Conservation (phyloP, 148 eudicot genomes). For the Fagopyrum homotropicum region DNA sequence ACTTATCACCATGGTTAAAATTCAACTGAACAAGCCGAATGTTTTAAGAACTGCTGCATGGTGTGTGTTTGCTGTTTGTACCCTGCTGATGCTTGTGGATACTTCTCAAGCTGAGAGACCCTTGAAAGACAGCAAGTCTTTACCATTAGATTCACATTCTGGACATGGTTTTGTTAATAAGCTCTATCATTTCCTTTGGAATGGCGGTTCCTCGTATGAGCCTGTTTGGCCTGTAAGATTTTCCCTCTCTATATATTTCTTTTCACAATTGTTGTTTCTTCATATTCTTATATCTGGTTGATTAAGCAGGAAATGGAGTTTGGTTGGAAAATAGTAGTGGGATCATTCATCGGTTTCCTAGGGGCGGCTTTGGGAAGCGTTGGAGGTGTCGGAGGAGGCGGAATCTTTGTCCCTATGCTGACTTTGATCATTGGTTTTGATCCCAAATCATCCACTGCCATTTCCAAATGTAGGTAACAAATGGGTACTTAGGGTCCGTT, state of each 20-base stretch:
- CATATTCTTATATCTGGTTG: not conserved
- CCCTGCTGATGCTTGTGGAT: constrained; percentile 21
- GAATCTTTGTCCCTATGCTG: constrained; percentile 95
- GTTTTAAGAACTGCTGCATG: not conserved
- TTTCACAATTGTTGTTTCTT: not conserved
- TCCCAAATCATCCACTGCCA: constrained; percentile 96
- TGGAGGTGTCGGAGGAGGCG: constrained; percentile 97
- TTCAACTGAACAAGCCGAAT: not conserved
- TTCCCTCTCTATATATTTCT: not conserved
- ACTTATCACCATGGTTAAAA: not conserved
- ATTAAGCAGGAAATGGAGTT: constrained; percentile 52
- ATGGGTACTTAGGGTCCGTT: too few relatives aligned
- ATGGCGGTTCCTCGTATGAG: constrained; percentile 38
- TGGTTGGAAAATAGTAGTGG: constrained; percentile 74
- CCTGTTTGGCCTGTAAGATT: constrained; percentile 52
- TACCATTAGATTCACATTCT: constrained; percentile 3
- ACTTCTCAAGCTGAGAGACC: constrained; percentile 40
- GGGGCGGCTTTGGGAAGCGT: constrained; percentile 95
- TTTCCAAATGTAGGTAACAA: constrained; percentile 65
- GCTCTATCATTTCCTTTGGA: constrained; percentile 36
- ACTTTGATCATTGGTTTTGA: constrained; percentile 84
- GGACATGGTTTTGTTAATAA: constrained; percentile 21
- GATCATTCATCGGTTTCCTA: constrained; percentile 69
- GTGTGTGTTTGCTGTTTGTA: constrained; percentile 15
- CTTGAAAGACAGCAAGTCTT: constrained; percentile 13